A percentile compares a stretch with the other conserved stretches of the same genome.
Conservation (phyloP, 352 stramenopile species). For the Globisporangium nunn region DNA sequence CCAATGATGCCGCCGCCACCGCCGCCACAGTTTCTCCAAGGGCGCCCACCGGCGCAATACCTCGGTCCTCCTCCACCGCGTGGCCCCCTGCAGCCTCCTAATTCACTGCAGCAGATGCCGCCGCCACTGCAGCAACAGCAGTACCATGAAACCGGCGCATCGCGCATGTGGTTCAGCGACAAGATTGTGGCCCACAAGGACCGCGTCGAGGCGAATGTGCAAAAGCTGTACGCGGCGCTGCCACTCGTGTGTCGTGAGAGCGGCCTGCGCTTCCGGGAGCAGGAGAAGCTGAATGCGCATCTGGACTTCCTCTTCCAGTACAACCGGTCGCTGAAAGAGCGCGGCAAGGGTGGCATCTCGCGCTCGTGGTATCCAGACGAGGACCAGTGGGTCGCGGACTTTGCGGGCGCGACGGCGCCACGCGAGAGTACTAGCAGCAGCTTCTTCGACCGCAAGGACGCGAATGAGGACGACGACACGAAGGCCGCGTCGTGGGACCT, state of each 20-base stretch:
- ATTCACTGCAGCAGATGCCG: constrained; percentile 1
- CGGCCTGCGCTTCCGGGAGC: constrained; percentile 71
- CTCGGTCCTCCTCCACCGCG: constrained; percentile 3
- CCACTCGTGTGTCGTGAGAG: constrained; percentile 78
- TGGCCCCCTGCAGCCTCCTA: constrained; percentile 2
- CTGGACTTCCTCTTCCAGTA: constrained; percentile 86
- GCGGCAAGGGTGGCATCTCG: constrained; percentile 73
- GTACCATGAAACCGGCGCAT: constrained; percentile 28
- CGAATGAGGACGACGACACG: constrained; percentile 38
- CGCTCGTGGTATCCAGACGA: constrained; percentile 79
- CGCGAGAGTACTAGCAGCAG: constrained; percentile 72
- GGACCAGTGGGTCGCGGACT: constrained; percentile 76
- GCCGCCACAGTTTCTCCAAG: constrained; percentile 4
- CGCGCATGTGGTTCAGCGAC: constrained; percentile 83
- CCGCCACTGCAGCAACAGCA: not conserved
- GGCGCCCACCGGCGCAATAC: constrained; percentile 5
- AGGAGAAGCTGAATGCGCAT: constrained; percentile 70
- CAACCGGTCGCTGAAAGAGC: constrained; percentile 75
- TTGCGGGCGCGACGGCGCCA: constrained; percentile 45
- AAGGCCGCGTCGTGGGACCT: constrained; percentile 55
- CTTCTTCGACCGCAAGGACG: constrained; percentile 62
- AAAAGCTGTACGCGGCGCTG: constrained; percentile 79
- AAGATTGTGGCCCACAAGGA: constrained; percentile 80
- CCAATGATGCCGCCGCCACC: not conserved
- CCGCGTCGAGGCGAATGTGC: constrained; percentile 77